A percentile compares a stretch with the other conserved stretches of the same genome.
Conservation (phyloP, 2,329 filamentous ascomycete species). For the Onygenales sp. region DNA sequence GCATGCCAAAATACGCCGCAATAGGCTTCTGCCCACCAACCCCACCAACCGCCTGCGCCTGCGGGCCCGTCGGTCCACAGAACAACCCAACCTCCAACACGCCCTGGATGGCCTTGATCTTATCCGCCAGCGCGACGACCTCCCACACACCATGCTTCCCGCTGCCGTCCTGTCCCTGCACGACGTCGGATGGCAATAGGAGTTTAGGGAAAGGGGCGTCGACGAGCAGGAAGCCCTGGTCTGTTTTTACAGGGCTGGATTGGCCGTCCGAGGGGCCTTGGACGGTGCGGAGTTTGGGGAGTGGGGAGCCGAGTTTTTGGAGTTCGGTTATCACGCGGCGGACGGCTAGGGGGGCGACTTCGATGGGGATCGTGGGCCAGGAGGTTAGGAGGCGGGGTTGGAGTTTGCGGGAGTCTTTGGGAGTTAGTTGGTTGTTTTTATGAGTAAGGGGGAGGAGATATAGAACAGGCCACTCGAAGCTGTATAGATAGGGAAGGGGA, state of each 20-base stretch:
- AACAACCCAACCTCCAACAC: constrained; percentile 92
- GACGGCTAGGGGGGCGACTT: constrained; percentile 79
- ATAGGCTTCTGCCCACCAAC: constrained; percentile 80
- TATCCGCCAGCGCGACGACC: constrained; percentile 61
- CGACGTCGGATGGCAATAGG: constrained; percentile 51
- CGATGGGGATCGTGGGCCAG: constrained; percentile 85
- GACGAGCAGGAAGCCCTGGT: constrained; percentile 81
- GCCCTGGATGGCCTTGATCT: constrained; percentile 72
- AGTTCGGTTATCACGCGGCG: constrained; percentile 67
- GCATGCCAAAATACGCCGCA: constrained; percentile 90
- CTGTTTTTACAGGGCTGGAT: constrained; percentile 59
- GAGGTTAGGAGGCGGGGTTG: constrained; percentile 61
- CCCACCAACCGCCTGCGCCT: constrained; percentile 52
- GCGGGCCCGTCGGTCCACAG: constrained; percentile 65
- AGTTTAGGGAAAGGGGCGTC: constrained; percentile 81
- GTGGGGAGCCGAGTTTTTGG: constrained; percentile 59
- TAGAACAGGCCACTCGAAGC: neutral
- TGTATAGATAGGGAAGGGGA: neutral
- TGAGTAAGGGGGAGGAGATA: neutral
- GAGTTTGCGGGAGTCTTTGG: constrained; percentile 79
- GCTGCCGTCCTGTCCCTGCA: constrained; percentile 39
- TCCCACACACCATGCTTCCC: constrained; percentile 66
- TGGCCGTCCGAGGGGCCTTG: constrained; percentile 60
- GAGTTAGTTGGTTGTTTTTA: neutral
- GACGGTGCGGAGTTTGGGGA: constrained; percentile 63